phyloP scores from a whole-genome alignment of 345 rosid species.

The Pistacia vera region DNA sequence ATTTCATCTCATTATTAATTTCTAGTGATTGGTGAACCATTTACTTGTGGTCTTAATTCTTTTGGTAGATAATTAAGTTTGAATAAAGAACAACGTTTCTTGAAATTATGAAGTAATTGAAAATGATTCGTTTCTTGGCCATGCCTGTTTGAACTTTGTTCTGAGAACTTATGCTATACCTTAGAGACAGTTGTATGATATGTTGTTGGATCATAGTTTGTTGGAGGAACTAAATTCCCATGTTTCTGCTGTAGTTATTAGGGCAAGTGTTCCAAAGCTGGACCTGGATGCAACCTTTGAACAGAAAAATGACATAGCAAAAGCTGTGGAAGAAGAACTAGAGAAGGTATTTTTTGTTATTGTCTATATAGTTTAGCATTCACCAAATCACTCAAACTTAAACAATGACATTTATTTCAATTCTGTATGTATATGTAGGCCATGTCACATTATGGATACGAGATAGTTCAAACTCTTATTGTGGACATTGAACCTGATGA shows the following conservation, averaged over 20 bases:
- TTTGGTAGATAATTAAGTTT: neutral
- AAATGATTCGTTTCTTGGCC: neutral
- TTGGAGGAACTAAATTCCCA: slow-evolving; percentile 3
- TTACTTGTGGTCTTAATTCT: too few relatives aligned
- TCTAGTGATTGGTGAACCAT: too few relatives aligned
- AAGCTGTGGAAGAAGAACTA: slow-evolving; percentile 60
- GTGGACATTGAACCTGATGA: slow-evolving; percentile 81
- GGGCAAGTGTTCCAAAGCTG: slow-evolving; percentile 69
- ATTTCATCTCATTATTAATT: too few relatives aligned
- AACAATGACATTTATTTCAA: neutral
- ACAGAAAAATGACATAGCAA: slow-evolving; percentile 66
- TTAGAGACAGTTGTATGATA: neutral
- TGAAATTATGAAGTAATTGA: neutral
- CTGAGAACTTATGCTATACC: neutral
- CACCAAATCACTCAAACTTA: neutral
- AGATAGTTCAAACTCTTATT: slow-evolving; percentile 81
- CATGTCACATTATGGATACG: slow-evolving; percentile 75
- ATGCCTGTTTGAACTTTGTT: neutral
- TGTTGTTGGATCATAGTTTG: slow-evolving; percentile 1
- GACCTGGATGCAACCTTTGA: slow-evolving; percentile 60
- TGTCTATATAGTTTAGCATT: slow-evolving; percentile 4
- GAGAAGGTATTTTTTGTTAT: slow-evolving; percentile 44
- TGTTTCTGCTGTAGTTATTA: slow-evolving; percentile 43
- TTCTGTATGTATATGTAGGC: slow-evolving; percentile 41
- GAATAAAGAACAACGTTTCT: neutral